Evolutionary conservation across 257 asterid genomes (phyloP).

Genomic region (Leptodermis oblonga): DNA sequence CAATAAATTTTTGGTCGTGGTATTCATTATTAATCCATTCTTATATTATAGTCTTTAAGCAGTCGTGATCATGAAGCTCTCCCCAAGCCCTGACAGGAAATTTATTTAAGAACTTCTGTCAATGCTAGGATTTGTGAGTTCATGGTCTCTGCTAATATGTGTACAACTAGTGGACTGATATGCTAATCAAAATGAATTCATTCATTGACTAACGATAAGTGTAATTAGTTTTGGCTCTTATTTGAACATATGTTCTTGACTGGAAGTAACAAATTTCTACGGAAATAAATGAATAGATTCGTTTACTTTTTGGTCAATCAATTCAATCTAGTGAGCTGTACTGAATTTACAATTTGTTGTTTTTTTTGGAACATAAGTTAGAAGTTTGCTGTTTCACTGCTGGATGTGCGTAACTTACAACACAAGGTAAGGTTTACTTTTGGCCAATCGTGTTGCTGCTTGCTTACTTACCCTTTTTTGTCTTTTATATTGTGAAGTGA

Average conservation of each 20-base stretch:
- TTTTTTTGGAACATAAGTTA: no score
- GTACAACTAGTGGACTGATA: not conserved
- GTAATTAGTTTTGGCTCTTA: not conserved
- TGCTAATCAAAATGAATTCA: not conserved
- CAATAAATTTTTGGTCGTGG: slow-evolving; percentile 30
- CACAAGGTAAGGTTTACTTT: not conserved
- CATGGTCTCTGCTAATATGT: not conserved
- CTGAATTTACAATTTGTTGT: not conserved
- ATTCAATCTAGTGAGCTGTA: slow-evolving; percentile 6
- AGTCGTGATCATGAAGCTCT: not conserved
- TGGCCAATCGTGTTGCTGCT: slow-evolving; percentile 1
- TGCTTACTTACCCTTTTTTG: not conserved
- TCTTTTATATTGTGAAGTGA: not conserved
- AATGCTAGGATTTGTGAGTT: not conserved
- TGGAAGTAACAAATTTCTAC: not conserved
- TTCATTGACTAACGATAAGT: not conserved
- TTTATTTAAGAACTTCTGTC: not conserved
- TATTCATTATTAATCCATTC: slow-evolving; percentile 1
- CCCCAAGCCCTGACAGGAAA: not conserved
- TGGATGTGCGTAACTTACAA: not conserved
- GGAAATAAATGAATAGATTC: not conserved
- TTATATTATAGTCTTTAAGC: not conserved
- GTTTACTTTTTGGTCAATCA: not conserved
- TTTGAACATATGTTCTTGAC: not conserved
- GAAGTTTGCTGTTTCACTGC: not conserved